phyloP scores from a whole-genome alignment of 306 rosid genomes.

The Medicago ruthenica region DNA sequence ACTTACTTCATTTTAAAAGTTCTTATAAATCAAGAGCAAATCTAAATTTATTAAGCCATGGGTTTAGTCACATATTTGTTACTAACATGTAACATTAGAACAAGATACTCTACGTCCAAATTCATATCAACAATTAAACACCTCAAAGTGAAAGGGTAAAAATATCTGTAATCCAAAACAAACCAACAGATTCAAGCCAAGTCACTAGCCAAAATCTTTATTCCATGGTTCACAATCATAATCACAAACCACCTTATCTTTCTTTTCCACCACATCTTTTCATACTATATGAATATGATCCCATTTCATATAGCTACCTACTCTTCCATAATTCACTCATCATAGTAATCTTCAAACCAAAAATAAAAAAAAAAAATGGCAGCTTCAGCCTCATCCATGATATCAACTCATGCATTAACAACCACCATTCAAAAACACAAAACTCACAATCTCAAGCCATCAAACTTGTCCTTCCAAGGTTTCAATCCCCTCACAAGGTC shows the following conservation, averaged over 20 bases:
- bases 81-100: not conserved
- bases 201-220: constrained; percentile 57
- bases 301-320: not conserved
- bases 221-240: constrained; percentile 40
- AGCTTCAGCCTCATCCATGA: constrained; percentile 59
- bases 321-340: not conserved
- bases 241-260: constrained; percentile 42
- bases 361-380: constrained; percentile 49
- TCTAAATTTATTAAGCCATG: not conserved
- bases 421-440: constrained; percentile 46
- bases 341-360: not conserved
- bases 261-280: constrained; percentile 37
- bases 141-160: not conserved
- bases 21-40: not conserved
- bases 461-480: constrained; percentile 74
- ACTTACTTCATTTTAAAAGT: not conserved
- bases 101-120: not conserved
- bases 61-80: not conserved
- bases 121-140: not conserved
- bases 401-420: constrained; percentile 55
- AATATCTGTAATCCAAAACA: constrained; percentile 62
- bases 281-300: constrained; percentile 17
- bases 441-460: constrained; percentile 45
- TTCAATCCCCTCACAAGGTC: constrained; percentile 58
- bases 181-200: constrained; percentile 63